phyloP scores from a whole-genome alignment of 1,284 basidiomycete genomes.

The Trichosporon coremiiforme region DNA sequence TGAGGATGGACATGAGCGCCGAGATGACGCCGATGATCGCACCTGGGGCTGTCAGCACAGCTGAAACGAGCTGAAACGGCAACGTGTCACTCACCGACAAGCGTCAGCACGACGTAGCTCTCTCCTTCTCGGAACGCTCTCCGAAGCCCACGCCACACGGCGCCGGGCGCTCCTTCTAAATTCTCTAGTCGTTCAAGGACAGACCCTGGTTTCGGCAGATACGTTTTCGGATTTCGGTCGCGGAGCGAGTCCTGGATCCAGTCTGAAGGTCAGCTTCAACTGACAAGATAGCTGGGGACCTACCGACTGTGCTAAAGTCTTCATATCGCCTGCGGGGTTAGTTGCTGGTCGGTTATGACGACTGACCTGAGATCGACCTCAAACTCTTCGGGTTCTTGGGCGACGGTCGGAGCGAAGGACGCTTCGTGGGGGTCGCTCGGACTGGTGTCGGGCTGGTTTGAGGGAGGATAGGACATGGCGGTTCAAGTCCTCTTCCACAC shows the following conservation, averaged over 20 bases:
- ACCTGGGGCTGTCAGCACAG: conserved; percentile 61
- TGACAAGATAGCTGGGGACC: conserved; percentile 34
- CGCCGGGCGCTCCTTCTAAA: conserved; percentile 54
- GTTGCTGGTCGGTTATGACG: not conserved
- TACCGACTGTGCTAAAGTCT: conserved; percentile 80
- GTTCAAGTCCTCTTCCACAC: not conserved
- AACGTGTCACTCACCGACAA: conserved; percentile 69
- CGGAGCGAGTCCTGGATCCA: conserved; percentile 94
- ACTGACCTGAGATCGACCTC: conserved; percentile 54
- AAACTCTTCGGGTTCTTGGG: conserved; percentile 36
- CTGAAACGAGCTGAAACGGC: not conserved
- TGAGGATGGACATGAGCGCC: conserved; percentile 90
- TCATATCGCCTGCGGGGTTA: conserved; percentile 55
- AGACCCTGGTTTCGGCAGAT: conserved; percentile 30
- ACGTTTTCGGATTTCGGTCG: conserved; percentile 65
- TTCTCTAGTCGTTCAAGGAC: conserved; percentile 44
- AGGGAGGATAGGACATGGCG: conserved; percentile 43
- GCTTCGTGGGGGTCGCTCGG: not conserved
- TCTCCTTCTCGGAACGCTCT: conserved; percentile 62
- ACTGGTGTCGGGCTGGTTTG: conserved; percentile 14
- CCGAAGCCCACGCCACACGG: conserved; percentile 67
- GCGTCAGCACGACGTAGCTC: conserved; percentile 74
- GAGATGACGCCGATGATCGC: conserved; percentile 90
- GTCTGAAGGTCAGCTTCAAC: conserved; percentile 59
- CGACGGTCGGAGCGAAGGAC: not conserved